These are phyloP conservation scores for Colletotrichum trifolii DNA, from an alignment of 2,329 filamentous ascomycete species.

Conservation along the genomic window DNA sequence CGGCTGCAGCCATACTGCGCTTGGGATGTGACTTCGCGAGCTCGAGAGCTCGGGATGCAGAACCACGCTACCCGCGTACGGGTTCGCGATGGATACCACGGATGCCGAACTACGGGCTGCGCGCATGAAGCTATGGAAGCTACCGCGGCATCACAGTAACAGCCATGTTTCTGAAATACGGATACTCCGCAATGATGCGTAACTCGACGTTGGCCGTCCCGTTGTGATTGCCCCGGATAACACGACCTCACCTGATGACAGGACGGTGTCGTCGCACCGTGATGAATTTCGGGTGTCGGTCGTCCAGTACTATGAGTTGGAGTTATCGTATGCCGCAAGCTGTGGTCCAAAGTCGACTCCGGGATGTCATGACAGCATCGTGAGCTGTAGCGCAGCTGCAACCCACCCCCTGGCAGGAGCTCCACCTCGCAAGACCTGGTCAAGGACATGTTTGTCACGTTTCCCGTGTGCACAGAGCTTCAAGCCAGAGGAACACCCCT, in stretches of 20 bases:
- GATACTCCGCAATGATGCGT: slow-evolving; percentile 26
- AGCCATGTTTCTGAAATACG: slow-evolving; percentile 26
- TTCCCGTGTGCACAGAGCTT: slow-evolving; percentile 29
- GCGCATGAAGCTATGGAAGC: slow-evolving; percentile 26
- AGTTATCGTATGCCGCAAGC: too few species aligned
- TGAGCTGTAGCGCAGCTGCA: slow-evolving; percentile 4
- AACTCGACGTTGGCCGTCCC: slow-evolving; percentile 7
- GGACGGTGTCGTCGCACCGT: slow-evolving; percentile 8
- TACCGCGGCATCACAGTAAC: slow-evolving; percentile 7
- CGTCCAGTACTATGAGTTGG: too few species aligned
- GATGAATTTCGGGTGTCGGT: neutral
- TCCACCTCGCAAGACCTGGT: slow-evolving; percentile 18
- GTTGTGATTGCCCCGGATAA: slow-evolving; percentile 1
- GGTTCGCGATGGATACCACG: slow-evolving; percentile 11
- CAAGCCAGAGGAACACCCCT: slow-evolving; percentile 22
- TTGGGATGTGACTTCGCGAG: slow-evolving; percentile 23
- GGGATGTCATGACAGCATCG: slow-evolving; percentile 29
- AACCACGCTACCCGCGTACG: neutral
- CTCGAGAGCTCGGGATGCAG: slow-evolving; percentile 11
- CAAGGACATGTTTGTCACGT: slow-evolving; percentile 31
- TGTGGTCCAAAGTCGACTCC: slow-evolving; percentile 2
- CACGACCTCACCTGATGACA: slow-evolving; percentile 18
- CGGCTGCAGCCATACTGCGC: slow-evolving; percentile 29
- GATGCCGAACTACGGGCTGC: slow-evolving; percentile 26
- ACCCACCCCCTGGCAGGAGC: neutral